Evolutionary conservation across 805 yeast genomes (phyloP).

Genomic region (Sugiyamaella valdiviana): DNA sequence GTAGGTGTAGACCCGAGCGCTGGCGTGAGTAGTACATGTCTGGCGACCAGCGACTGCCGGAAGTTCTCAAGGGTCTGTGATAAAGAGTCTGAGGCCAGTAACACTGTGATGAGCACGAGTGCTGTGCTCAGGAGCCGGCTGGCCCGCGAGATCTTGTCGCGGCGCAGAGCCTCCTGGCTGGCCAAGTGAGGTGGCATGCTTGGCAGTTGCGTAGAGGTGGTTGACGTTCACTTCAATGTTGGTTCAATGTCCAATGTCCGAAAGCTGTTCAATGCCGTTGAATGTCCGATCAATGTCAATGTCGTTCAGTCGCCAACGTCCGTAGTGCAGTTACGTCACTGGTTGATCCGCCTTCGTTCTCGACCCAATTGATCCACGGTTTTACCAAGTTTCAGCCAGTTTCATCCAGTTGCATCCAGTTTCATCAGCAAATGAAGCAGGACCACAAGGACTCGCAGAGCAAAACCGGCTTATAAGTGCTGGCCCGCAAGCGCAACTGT

Average conservation of each 20-base stretch:
- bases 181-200: not conserved
- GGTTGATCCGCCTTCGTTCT: too few relatives aligned
- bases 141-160: not conserved
- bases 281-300: not conserved
- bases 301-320: not conserved
- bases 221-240: too few relatives aligned
- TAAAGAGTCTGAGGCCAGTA: not conserved
- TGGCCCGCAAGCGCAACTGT: too few relatives aligned
- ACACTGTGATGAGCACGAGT: not conserved
- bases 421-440: too few relatives aligned
- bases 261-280: not conserved
- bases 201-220: too few relatives aligned
- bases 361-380: too few relatives aligned
- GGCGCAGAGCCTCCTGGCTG: not conserved
- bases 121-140: not conserved
- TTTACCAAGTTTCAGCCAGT: too few relatives aligned
- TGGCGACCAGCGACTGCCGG: not conserved
- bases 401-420: too few relatives aligned
- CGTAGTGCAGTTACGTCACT: too few relatives aligned
- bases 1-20: not conserved
- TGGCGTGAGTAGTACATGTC: not conserved
- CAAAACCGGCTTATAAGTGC: too few relatives aligned
- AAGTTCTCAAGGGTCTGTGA: slow-evolving; percentile 1
- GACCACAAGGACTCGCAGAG: too few relatives aligned
- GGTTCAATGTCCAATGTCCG: not conserved